These are phyloP conservation scores for Perkinsus olseni DNA, from an alignment of 169 alveolate species.

Conservation along the genomic window DNA sequence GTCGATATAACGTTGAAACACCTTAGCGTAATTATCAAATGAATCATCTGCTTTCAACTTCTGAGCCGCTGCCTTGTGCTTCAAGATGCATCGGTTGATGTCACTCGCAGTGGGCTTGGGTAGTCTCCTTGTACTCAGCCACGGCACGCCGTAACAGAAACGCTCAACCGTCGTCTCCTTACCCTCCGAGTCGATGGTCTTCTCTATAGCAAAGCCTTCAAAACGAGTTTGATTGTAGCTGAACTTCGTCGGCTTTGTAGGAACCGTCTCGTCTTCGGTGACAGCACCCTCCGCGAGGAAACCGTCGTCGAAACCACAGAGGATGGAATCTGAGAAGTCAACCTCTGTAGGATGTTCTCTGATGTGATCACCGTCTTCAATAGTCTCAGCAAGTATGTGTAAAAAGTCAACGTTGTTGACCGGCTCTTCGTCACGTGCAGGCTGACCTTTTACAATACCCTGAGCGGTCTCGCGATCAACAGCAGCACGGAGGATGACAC, in stretches of 20 bases:
- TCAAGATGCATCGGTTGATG: not conserved
- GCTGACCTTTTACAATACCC: not conserved
- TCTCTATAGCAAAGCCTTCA: not conserved
- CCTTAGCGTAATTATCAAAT: not conserved
- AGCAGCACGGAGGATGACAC: not conserved
- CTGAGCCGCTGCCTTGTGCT: not conserved
- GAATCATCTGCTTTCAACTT: not conserved
- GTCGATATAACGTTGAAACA: not conserved
- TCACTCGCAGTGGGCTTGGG: not conserved
- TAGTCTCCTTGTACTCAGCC: not conserved
- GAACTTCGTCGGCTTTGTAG: not conserved
- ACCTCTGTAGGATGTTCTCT: not conserved
- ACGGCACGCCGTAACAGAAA: not conserved
- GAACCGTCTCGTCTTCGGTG: not conserved
- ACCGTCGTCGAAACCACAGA: not conserved
- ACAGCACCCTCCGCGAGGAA: not conserved
- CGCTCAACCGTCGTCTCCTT: not conserved
- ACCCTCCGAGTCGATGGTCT: not conserved
- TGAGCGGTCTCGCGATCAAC: too few relatives aligned
- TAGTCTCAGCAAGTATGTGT: not conserved
- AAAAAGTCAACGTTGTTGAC: not conserved
- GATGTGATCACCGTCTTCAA: too few relatives aligned
- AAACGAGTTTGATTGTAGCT: not conserved
- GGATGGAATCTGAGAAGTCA: not conserved
- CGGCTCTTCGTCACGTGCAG: not conserved